Percentiles rank a stretch among this genome's conserved stretches.
These are phyloP conservation scores for Daldinia grandis DNA, from an alignment of 495 filamentous ascomycete species.

Conservation along the genomic window DNA sequence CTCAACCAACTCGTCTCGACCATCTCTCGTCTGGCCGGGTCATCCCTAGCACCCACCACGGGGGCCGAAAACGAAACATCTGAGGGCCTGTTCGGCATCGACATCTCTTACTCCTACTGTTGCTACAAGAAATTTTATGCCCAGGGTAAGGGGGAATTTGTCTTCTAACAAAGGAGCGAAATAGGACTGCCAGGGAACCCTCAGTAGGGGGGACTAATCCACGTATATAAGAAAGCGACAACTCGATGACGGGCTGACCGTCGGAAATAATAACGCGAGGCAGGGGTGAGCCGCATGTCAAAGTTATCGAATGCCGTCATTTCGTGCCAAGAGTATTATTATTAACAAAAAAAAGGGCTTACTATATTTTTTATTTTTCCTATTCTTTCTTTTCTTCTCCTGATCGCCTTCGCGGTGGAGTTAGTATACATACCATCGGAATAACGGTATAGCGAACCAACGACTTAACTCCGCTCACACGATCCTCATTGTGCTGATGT, in stretches of 20 bases:
- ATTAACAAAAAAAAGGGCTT: background rate
- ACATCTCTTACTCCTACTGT: slow-evolving; percentile 19
- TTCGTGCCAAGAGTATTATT: background rate
- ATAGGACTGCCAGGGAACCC: background rate
- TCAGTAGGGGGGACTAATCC: background rate
- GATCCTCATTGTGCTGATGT: slow-evolving; percentile 1
- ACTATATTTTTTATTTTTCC: background rate
- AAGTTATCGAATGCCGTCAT: slow-evolving; percentile 15
- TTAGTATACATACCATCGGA: background rate
- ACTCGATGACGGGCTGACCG: background rate
- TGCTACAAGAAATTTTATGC: background rate
- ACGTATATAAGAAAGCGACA: slow-evolving; percentile 4
- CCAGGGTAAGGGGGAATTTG: background rate
- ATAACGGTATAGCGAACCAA: background rate
- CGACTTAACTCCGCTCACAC: background rate
- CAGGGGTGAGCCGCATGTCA: background rate
- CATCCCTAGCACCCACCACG: slow-evolving; percentile 16
- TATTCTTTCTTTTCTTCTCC: background rate
- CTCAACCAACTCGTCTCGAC: background rate
- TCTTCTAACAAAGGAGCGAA: background rate
- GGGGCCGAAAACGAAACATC: slow-evolving; percentile 25
- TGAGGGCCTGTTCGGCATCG: slow-evolving; percentile 8
- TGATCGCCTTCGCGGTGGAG: background rate
- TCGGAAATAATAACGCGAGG: background rate
- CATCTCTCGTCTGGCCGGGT: background rate